phyloP scores from a whole-genome alignment of 805 yeast species.

The Lachancea kluyveri region DNA sequence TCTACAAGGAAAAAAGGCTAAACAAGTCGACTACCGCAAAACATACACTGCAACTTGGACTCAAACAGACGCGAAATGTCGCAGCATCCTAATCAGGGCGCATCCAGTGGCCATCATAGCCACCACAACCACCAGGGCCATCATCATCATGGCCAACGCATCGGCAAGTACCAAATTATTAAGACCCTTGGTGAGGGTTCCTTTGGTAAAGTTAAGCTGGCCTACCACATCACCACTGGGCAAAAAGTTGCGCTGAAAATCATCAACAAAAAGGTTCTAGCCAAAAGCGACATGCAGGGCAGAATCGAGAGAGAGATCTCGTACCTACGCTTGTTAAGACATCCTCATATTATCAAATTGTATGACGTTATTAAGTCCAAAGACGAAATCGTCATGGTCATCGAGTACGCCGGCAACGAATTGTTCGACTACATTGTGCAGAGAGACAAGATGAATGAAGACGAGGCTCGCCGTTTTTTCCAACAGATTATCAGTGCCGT shows the following conservation, averaged over 20 bases:
- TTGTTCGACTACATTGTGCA: slow-evolving; percentile 93
- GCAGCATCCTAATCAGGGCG: too few species aligned
- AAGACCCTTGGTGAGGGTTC: slow-evolving; percentile 95
- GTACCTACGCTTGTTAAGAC: slow-evolving; percentile 79
- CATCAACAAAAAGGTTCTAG: slow-evolving; percentile 84
- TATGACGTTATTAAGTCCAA: slow-evolving; percentile 93
- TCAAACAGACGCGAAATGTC: too few species aligned
- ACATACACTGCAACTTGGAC: too few species aligned
- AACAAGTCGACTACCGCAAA: too few species aligned
- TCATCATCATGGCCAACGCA: slow-evolving; percentile 39
- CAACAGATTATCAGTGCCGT: slow-evolving; percentile 96
- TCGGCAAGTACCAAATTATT: slow-evolving; percentile 90
- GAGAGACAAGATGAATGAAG: slow-evolving; percentile 86
- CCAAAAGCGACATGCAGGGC: slow-evolving; percentile 96
- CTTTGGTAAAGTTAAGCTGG: slow-evolving; percentile 91
- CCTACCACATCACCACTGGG: slow-evolving; percentile 84
- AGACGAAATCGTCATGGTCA: slow-evolving; percentile 95
- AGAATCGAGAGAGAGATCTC: slow-evolving; percentile 92
- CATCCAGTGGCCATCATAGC: slow-evolving; percentile 18
- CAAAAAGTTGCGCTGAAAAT: slow-evolving; percentile 90
- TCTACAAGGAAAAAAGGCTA: too few species aligned
- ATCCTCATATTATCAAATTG: slow-evolving; percentile 92
- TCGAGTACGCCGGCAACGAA: slow-evolving; percentile 95
- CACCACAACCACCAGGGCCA: slow-evolving; percentile 21
- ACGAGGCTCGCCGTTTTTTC: slow-evolving; percentile 86